These are phyloP conservation scores for Spizellomyces punctatus DNA, from an alignment of 192 early-diverging fungal species.

Conservation along the genomic window DNA sequence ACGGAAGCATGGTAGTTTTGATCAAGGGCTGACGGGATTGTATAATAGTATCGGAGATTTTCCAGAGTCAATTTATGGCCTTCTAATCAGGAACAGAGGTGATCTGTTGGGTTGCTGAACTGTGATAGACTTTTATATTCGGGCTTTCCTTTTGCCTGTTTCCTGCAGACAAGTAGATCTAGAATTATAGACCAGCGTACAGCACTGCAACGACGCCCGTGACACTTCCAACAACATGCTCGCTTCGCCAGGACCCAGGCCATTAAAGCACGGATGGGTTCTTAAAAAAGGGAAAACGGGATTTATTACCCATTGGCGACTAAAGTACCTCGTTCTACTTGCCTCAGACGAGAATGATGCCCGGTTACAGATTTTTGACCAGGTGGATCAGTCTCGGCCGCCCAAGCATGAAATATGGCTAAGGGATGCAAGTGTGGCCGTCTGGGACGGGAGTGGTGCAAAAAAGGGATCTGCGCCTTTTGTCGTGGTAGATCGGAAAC, in stretches of 20 bases:
- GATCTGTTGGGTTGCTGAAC: no score
- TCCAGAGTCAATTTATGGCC: no score
- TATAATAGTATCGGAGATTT: no score
- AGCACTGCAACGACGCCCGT: no score
- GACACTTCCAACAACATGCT: no score
- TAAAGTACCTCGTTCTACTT: conserved; percentile 52
- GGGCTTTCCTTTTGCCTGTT: no score
- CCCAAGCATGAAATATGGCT: conserved; percentile 51
- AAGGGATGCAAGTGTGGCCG: conserved; percentile 28
- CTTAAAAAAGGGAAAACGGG: conserved; percentile 48
- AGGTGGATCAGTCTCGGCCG: conserved; percentile 45
- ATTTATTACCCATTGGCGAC: conserved; percentile 48
- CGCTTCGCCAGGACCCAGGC: background rate
- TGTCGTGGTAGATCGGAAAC: conserved; percentile 5
- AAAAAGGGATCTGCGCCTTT: conserved; percentile 29
- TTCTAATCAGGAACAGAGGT: no score
- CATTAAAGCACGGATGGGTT: conserved; percentile 56
- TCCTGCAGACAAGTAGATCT: no score
- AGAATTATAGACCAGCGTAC: no score
- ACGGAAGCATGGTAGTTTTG: no score
- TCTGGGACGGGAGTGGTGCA: background rate
- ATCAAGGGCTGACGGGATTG: no score
- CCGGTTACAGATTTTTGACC: conserved; percentile 45
- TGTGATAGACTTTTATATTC: no score
- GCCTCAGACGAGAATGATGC: background rate